A percentile compares a stretch with the other conserved stretches of the same genome.
phyloP scores from a whole-genome alignment of 139 green algal species.

The Edaphochlamys debaryana region DNA sequence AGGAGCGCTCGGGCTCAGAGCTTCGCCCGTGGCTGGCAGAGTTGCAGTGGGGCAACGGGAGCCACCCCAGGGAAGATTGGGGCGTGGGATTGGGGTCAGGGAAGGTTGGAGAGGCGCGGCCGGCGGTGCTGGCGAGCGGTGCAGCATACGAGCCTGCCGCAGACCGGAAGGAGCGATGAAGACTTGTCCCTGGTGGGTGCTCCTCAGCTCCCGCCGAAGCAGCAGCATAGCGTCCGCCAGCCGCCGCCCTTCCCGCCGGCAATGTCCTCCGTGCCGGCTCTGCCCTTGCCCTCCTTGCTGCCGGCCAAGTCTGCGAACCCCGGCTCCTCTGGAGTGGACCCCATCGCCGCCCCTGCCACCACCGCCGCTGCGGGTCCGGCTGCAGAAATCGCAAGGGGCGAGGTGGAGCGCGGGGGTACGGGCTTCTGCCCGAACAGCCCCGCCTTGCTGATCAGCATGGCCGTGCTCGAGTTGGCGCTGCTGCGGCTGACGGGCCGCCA shows the following conservation, averaged over 20 bases:
- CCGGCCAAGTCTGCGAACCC: neutral
- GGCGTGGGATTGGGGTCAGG: no score
- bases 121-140: no score
- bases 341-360: neutral
- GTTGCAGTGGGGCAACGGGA: no score
- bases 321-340: neutral
- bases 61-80: no score
- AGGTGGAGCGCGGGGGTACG: neutral
- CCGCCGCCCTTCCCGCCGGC: neutral
- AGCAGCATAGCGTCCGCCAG: conserved; percentile 16
- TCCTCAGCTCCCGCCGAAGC: neutral
- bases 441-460: conserved; percentile 10
- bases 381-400: neutral
- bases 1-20: no score
- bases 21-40: no score
- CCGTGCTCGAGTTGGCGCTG: neutral
- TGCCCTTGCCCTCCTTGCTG: no score
- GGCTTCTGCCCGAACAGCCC: neutral
- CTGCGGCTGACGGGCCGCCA: neutral
- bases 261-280: no score
- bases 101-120: no score
- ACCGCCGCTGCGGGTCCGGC: neutral
- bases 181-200: no score
- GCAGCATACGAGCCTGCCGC: no score
- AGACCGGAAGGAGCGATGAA: no score